phyloP scores from a whole-genome alignment of 768 basidiomycete genomes.

The Tulasnella sp. region DNA sequence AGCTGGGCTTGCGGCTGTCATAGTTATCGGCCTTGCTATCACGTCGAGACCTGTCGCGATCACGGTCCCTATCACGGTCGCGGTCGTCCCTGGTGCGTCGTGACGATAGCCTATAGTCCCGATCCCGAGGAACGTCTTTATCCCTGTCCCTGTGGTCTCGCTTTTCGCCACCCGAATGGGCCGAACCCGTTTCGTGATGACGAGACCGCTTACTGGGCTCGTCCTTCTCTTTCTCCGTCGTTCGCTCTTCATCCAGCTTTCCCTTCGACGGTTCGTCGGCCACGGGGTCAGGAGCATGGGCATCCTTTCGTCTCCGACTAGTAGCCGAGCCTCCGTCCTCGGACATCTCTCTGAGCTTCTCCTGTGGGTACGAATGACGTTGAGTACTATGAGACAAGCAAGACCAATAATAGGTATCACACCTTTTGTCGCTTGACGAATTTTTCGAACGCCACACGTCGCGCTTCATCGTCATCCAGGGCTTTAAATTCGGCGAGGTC shows the following conservation, averaged over 20 bases:
- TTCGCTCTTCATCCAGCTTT: background rate
- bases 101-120: conserved; percentile 18
- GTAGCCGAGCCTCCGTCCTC: conserved; percentile 76
- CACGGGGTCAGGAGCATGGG: background rate
- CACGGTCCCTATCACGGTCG: conserved; percentile 12
- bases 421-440: conserved; percentile 88
- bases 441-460: conserved; percentile 74
- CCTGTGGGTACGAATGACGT: conserved; percentile 34
- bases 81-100: conserved; percentile 3
- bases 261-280: background rate
- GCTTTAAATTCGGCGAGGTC: conserved; percentile 79
- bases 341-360: conserved; percentile 57
- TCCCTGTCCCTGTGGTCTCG: conserved; percentile 29
- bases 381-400: background rate
- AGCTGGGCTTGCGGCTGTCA: background rate
- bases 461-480: conserved; percentile 76
- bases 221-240: background rate
- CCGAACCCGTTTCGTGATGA: conserved; percentile 2
- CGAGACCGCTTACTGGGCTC: background rate
- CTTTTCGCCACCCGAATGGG: background rate
- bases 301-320: conserved; percentile 68
- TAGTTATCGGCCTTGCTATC: background rate
- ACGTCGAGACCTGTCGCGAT: conserved; percentile 19
- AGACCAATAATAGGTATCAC: background rate
- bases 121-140: conserved; percentile 22